Base-by-base conservation (phyloP, 129 eudicot species). In the Smallanthus sonchifolius region DNA sequence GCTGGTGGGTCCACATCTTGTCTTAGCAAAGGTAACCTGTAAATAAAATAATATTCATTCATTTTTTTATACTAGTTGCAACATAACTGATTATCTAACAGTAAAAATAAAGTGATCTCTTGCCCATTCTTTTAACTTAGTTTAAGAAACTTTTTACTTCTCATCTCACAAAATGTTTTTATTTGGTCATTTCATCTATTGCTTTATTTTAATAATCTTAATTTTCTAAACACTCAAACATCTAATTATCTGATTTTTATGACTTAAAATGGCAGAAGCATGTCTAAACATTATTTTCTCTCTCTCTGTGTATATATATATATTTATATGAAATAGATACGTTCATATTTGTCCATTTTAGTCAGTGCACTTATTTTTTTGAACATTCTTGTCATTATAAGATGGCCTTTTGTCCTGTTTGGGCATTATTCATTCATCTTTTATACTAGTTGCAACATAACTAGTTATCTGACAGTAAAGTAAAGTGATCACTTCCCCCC, bases 1-100 rank as follows among this genome's bases (percentile, higher is more conserved):
- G 86, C 82, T 75, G 89, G 88, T 80, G 90, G 87, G 70, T 85
- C 84, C 49, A 82, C 84, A 16, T 80, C 91, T 43, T 54, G 87
- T 73, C 82, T 83, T 59, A 86, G 82, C 54, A 94, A 84, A 86
- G 93, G 93, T 90, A 78, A 44, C 35, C 7, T 5, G 52, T 68
- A 14, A 69, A 69, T 68, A 14, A 16, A 47, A 47, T 9, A 44
- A 68, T 28, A 16, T 7, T 32, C 56, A 69, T 13, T 24, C 30
- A 24, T 24, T 24, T 24, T 45, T n/a, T 24, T 56, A 13, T 67
- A 67, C 39, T 45, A 40, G 57, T 45, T 67, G 55, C 19, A 10
- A 67, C 55, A 66, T 39, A 42, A 43, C 49, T 43, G 56, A 44
- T 67, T 30, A 67, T 43, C 37, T 43, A 67, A 19, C 17, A 24